Percentiles rank a stretch among this genome's conserved stretches.
Conservation (phyloP, 2,329 filamentous ascomycete species). For the Fusarium decemcellulare region DNA sequence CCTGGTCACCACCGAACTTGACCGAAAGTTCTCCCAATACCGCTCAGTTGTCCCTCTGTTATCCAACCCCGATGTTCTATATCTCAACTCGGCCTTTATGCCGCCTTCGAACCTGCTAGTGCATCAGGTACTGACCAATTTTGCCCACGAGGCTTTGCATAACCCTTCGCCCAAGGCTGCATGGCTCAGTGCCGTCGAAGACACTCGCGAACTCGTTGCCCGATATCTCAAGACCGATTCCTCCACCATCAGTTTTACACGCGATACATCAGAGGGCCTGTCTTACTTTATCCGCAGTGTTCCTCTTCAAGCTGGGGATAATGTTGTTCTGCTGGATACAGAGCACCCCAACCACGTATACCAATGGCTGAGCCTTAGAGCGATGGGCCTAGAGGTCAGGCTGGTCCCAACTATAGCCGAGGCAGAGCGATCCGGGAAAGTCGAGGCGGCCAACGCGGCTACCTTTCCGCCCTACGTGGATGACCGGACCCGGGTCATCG, state of each 20-base stretch:
- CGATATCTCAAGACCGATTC: conserved; percentile 48
- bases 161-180: conserved; percentile 38
- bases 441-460: conserved; percentile 5
- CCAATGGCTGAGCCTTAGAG: conserved; percentile 47
- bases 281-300: conserved; percentile 46
- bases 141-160: conserved; percentile 44
- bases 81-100: conserved; percentile 48
- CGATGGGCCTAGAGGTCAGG: conserved; percentile 47
- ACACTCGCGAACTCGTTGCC: conserved; percentile 40
- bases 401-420: conserved; percentile 11
- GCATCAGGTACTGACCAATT: conserved; percentile 46
- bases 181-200: conserved; percentile 38
- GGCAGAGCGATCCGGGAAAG: conserved; percentile 1
- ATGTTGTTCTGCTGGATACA: conserved; percentile 50
- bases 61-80: conserved; percentile 11
- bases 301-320: conserved; percentile 46
- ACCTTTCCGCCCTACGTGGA: conserved; percentile 49
- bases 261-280: conserved; percentile 52
- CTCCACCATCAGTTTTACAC: conserved; percentile 46
- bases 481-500: conserved; percentile 47
- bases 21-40: not conserved
- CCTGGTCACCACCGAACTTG: no score
- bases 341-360: conserved; percentile 52
- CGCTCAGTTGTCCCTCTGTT: conserved; percentile 9
- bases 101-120: conserved; percentile 50